These are phyloP conservation scores for Mycena floridula DNA, from an alignment of 768 basidiomycete species.

Conservation along the genomic window DNA sequence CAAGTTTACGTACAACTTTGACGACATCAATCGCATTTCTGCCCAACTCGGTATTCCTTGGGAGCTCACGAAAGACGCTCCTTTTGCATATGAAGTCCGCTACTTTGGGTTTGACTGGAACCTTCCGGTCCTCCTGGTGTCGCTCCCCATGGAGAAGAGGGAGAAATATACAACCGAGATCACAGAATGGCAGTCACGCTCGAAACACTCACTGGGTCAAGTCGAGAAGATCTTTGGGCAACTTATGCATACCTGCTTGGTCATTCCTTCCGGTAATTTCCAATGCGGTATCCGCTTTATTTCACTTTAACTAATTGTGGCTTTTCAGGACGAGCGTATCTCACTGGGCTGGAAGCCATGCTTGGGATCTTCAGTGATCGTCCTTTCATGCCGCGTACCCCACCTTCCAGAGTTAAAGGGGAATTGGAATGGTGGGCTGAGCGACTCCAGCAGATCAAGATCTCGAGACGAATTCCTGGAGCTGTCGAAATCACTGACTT, in stretches of 20 bases:
- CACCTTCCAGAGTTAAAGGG: neutral
- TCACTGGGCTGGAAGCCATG: too few species aligned
- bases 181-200: too few species aligned
- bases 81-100: constrained; percentile 7
- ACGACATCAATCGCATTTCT: constrained; percentile 30
- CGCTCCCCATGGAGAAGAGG: constrained; percentile 3
- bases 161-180: too few species aligned
- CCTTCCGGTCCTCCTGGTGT: constrained; percentile 14
- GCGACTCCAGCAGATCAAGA: constrained; percentile 7
- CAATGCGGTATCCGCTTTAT: too few species aligned
- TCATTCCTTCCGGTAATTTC: too few species aligned
- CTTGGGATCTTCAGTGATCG: too few species aligned
- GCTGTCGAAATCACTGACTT: constrained; percentile 18
- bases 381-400: too few species aligned
- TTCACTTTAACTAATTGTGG: too few species aligned
- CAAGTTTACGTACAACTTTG: constrained; percentile 11
- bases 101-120: constrained; percentile 29
- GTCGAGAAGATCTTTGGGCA: too few species aligned
- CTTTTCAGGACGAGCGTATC: too few species aligned
- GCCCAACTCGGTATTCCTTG: constrained; percentile 23
- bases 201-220: too few species aligned
- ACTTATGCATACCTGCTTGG: too few species aligned
- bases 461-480: constrained; percentile 20
- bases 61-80: constrained; percentile 23
- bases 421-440: constrained; percentile 31